Percentiles rank a stretch among this genome's conserved stretches.
Conservation (phyloP, 371 early-diverging fungal genomes). For the Rhizopus microsporus region DNA sequence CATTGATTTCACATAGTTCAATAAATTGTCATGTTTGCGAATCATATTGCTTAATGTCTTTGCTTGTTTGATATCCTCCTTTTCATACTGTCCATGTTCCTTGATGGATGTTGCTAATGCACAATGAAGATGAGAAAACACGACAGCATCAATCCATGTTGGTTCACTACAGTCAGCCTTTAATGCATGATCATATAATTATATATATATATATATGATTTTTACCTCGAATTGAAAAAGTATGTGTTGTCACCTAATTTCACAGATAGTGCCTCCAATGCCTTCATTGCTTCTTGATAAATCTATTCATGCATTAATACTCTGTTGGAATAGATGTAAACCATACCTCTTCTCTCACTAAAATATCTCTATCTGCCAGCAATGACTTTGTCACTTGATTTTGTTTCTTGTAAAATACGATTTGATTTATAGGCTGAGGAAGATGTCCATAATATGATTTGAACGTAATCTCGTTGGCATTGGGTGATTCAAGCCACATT, state of each 20-base stretch:
- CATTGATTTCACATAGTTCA: slow-evolving; percentile 48
- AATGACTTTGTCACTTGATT: slow-evolving; percentile 34
- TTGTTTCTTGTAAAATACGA: slow-evolving; percentile 40
- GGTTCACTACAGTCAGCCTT: slow-evolving; percentile 38
- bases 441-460: slow-evolving; percentile 45
- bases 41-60: slow-evolving; percentile 45
- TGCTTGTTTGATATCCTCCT: slow-evolving; percentile 45
- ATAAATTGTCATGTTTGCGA: slow-evolving; percentile 57
- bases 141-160: slow-evolving; percentile 57
- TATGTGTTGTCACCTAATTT: slow-evolving; percentile 53
- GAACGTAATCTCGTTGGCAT: slow-evolving; percentile 34
- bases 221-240: slow-evolving; percentile 59
- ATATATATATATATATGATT: neutral
- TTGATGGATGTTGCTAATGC: slow-evolving; percentile 46
- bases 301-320: slow-evolving; percentile 34
- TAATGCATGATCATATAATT: neutral
- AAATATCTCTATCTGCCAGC: slow-evolving; percentile 42
- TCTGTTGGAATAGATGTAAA: neutral
- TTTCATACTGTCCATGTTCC: slow-evolving; percentile 25
- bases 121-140: slow-evolving; percentile 63
- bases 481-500: slow-evolving; percentile 50
- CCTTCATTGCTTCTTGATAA: slow-evolving; percentile 56
- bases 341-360: slow-evolving; percentile 52
- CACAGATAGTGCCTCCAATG: slow-evolving; percentile 58
- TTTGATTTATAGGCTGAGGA: slow-evolving; percentile 35